Percentiles rank a stretch among this genome's conserved stretches.
These are phyloP conservation scores for Cubamyces lactineus DNA, from an alignment of 768 basidiomycete genomes.

Conservation along the genomic window DNA sequence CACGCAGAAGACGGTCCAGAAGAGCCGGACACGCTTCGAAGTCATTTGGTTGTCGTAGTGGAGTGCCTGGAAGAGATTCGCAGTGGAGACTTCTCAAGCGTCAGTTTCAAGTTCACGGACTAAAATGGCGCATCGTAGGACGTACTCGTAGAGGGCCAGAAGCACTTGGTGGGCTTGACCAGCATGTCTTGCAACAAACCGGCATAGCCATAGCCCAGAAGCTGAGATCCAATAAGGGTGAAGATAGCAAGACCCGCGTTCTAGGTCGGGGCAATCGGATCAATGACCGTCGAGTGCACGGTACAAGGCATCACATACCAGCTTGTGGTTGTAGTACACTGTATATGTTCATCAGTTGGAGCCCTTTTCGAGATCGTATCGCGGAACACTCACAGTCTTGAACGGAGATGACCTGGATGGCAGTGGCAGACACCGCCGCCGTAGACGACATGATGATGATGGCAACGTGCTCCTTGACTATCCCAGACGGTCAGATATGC, in stretches of 20 bases:
- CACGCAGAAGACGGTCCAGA: conserved; percentile 42
- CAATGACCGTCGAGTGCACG: background rate
- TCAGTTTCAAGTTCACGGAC: background rate
- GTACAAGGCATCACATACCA: conserved; percentile 22
- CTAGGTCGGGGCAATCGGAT: background rate
- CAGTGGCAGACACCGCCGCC: conserved; percentile 37
- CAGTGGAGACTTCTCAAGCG: conserved; percentile 24
- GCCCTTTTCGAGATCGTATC: background rate
- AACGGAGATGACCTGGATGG: conserved; percentile 39
- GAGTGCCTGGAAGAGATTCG: conserved; percentile 40
- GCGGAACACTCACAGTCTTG: conserved; percentile 32
- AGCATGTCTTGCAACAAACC: conserved; percentile 47
- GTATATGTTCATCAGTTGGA: background rate
- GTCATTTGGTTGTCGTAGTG: conserved; percentile 42
- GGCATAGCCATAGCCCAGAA: conserved; percentile 40
- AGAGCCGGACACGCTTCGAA: conserved; percentile 43
- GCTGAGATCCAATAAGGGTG: conserved; percentile 40
- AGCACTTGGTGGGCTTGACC: conserved; percentile 51
- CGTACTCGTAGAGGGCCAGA: conserved; percentile 36
- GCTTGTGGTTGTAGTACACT: conserved; percentile 45
- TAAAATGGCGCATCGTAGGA: background rate
- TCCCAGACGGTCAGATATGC: background rate
- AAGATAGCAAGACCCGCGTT: conserved; percentile 39
- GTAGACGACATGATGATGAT: conserved; percentile 42
- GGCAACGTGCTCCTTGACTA: conserved; percentile 41